Base-by-base conservation (phyloP, 768 basidiomycete species). In the Macrocybe gigantea region DNA sequence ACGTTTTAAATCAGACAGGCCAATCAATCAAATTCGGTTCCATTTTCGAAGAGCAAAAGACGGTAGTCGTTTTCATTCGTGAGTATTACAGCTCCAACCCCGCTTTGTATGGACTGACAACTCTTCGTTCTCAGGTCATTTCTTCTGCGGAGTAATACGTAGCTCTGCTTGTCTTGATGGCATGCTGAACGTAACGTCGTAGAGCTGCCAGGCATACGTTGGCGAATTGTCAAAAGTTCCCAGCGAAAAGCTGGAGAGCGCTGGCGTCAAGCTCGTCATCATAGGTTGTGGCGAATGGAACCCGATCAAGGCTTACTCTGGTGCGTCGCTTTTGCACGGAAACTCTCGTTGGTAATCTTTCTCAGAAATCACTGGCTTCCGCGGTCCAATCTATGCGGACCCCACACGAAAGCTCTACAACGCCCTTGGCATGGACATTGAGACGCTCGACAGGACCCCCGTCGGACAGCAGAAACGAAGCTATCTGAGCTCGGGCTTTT, bases 361-460 rank as follows among this genome's bases (percentile, higher is more conserved):
- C 12, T 12, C 41, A 41, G 41, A 41, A 29, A 41, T 8, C 6
- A 41, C 41, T 6, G 11, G 22, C 12, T 29, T 41, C 41, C n/a
- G 22, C 12, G 12, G 32, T 32, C 9, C 22, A 12, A 41, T 41
- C 10, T 41, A 41, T 9, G 41, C 41, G 6, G 41, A 41, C 9
- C 41, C 41, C 15, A 12, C n/a, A 5, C 41, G 41, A 6, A 12
- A 11, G 6, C 41, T 41, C 11, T 15, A 41, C 41, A 1, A 41
- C 10, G 32, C 32, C 8, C 22, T 41, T 41, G 41, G 41, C 11
- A 15, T 41, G 10, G 78, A 72, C 3, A 60, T 70, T 2, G 75
- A 83, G 56, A 73, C 50, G 8, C 61, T 80, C 2, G 60, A 61
- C 5, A 47, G 32, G 7, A 78, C 79, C 0, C 80, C 82, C 0